A percentile compares a stretch with the other conserved stretches of the same genome.
phyloP scores from a whole-genome alignment of 768 basidiomycete genomes.

The Dentipellis sp. region DNA sequence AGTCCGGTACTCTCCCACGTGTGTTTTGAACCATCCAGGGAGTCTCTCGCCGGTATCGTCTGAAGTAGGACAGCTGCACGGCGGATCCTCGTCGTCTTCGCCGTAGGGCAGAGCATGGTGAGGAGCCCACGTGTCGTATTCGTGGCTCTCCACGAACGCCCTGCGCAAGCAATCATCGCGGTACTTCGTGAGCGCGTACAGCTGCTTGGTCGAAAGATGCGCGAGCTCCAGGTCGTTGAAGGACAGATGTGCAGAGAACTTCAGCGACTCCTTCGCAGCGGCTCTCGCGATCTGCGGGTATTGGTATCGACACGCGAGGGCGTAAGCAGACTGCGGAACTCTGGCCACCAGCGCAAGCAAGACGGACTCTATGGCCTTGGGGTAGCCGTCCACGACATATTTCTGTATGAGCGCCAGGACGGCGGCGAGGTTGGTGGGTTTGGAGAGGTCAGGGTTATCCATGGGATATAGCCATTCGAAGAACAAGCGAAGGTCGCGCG shows the following conservation, averaged over 20 bases:
- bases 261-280: not conserved
- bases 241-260: not conserved
- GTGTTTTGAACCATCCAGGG: not conserved
- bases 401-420: not conserved
- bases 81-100: not conserved
- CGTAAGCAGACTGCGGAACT: not conserved
- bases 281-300: not conserved
- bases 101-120: not conserved
- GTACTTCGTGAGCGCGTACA: not conserved
- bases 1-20: not conserved
- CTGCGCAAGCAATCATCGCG: not conserved
- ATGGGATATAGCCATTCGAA: not conserved
- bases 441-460: not conserved
- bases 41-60: not conserved
- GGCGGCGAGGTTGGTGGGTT: not conserved
- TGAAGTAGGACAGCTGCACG: not conserved
- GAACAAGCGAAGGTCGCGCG: not conserved
- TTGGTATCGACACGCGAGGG: not conserved
- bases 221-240: not conserved
- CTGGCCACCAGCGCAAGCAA: not conserved
- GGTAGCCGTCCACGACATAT: not conserved
- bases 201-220: not conserved
- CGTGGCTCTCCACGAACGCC: not conserved
- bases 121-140: no score
- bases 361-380: not conserved